Base-by-base conservation (phyloP, 139 green algal species). In the Coccomyxa sp. region DNA sequence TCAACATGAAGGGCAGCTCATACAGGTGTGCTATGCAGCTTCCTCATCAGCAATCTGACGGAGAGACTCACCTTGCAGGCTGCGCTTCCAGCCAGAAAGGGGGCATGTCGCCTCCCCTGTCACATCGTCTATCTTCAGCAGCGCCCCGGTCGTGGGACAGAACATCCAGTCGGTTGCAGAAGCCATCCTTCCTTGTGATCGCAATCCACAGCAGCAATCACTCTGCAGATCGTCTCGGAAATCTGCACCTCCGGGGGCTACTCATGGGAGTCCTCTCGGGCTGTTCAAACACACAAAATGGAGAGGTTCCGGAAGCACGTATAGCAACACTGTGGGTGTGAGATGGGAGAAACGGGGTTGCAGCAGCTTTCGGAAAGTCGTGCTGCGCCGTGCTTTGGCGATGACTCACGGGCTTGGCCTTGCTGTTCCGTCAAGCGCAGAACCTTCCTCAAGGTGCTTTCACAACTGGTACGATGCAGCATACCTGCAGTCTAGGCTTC, bases 151-250 rank as follows among this genome's bases (percentile, higher is more conserved):
- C 14, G 77, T 70, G 9, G 87, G 87, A 73, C 83, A 88, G 73
- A 91, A 91, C 75, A 88, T 81, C 84, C 84, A 89, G 27, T 79
- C 58, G 29, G 33, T 39, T n/a, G 64, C 73, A 22, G 64, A 33
- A 50, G 69, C 34, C 35, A 40, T 74, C 14, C 33, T 8, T 29
- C 35, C 14, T 41, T 16, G 35, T 54, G 50, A 64, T 64, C 50
- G 22, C 4, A 18, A 64, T 12, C 5, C 50, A 64, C 50, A 22
- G 5, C 50, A 31, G 50, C 3, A 64, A 64, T 18, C 50, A 31
- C 50, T 64, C 50, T 22, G 27, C 50, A 64, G 50, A 6, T 22
- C 50, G 5, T 31, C 3, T 64, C 50, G 18, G 2, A 64, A 18
- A 64, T 64, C 22, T 64, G 18, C 27, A 18, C 50, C 50, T 64